Evolutionary conservation across 208 protist species (phyloP).

Genomic region (Willaertia magna): DNA sequence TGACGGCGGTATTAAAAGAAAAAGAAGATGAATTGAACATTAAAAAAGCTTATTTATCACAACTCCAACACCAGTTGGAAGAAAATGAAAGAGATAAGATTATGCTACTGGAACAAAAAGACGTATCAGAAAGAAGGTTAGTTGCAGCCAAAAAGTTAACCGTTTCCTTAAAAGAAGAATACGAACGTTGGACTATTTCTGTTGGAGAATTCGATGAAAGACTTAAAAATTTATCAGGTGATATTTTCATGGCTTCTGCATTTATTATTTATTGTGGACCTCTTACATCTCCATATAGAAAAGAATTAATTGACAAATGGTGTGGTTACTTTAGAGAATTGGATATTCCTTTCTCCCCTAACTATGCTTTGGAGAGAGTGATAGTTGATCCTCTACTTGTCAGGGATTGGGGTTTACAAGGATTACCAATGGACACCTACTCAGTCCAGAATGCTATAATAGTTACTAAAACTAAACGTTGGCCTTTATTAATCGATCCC

Average conservation of each 20-base stretch:
- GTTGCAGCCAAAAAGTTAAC: slow-evolving; percentile 84
- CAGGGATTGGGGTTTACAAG: slow-evolving; percentile 87
- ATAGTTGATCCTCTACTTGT: slow-evolving; percentile 83
- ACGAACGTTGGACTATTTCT: slow-evolving; percentile 76
- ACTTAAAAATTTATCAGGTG: slow-evolving; percentile 63
- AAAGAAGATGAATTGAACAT: slow-evolving; percentile 62
- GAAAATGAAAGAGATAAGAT: slow-evolving; percentile 65
- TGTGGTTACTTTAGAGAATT: slow-evolving; percentile 35
- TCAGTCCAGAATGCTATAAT: slow-evolving; percentile 90
- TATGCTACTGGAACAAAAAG: slow-evolving; percentile 63
- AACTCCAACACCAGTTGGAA: slow-evolving; percentile 49
- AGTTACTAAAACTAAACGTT: slow-evolving; percentile 52
- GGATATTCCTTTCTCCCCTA: slow-evolving; percentile 41
- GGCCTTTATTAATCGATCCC: slow-evolving; percentile 86
- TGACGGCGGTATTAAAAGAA: slow-evolving; percentile 63
- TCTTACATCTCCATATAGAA: slow-evolving; percentile 78
- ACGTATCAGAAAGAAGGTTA: slow-evolving; percentile 64
- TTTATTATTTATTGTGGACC: slow-evolving; percentile 81
- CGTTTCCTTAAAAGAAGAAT: slow-evolving; percentile 73
- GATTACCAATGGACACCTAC: slow-evolving; percentile 60
- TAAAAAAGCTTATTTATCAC: neutral
- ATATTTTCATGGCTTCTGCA: slow-evolving; percentile 83
- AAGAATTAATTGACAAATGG: slow-evolving; percentile 64
- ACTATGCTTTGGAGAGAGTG: slow-evolving; percentile 54
- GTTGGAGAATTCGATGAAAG: slow-evolving; percentile 52